A percentile compares a stretch with the other conserved stretches of the same genome.
phyloP scores from a whole-genome alignment of 306 rosid species.

The Oxytropis ochrocephala region DNA sequence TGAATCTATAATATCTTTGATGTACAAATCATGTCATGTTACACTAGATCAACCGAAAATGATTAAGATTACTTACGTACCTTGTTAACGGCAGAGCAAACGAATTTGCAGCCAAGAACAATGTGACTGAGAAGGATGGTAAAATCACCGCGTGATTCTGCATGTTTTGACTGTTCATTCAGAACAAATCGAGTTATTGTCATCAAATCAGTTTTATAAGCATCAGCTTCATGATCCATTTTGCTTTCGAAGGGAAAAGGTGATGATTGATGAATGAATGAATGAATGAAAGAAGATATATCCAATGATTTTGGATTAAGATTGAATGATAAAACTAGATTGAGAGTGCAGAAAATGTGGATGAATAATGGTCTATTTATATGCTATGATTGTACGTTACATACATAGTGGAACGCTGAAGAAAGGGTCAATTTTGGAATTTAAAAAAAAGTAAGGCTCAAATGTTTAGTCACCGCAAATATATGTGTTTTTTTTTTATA shows the following conservation, averaged over 20 bases:
- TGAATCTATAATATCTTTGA: too few relatives aligned
- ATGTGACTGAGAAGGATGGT: conserved; percentile 76
- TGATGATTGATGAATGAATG: background rate
- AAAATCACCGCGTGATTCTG: conserved; percentile 91
- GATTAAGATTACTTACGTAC: conserved; percentile 10
- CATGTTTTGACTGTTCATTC: conserved; percentile 68
- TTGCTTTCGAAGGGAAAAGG: background rate
- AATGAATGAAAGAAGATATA: background rate
- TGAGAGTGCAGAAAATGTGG: background rate
- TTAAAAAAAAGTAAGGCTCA: too few relatives aligned
- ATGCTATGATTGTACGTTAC: background rate
- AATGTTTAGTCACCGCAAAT: too few relatives aligned
- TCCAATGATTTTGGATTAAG: conserved; percentile 1
- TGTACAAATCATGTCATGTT: too few relatives aligned
- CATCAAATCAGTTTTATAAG: conserved; percentile 80
- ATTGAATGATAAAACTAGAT: background rate
- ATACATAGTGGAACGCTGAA: background rate
- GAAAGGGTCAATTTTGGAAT: background rate
- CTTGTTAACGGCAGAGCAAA: conserved; percentile 88
- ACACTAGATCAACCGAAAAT: too few relatives aligned
- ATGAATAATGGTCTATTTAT: background rate
- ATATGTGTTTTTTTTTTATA: too few relatives aligned
- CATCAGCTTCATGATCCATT: conserved; percentile 78
- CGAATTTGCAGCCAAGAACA: conserved; percentile 89
- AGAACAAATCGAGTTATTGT: conserved; percentile 84